Evolutionary conservation across 2,329 filamentous ascomycete genomes (phyloP).

Genomic region (Aspergillus phoenicis): DNA sequence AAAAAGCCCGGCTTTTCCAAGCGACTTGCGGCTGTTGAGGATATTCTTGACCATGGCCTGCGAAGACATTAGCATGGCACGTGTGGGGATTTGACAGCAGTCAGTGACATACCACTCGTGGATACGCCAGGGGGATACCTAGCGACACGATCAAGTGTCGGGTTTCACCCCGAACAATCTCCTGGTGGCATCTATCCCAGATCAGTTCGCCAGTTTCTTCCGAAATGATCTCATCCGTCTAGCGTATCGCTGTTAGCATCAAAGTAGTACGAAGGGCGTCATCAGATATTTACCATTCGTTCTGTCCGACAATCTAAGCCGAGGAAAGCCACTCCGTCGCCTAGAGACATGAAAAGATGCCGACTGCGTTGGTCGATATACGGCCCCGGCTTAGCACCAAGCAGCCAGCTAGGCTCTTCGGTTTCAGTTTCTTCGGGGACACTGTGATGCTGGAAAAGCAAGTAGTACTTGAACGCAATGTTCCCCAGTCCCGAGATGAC

Average conservation of each 20-base stretch:
- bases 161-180: conserved; percentile 80
- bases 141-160: conserved; percentile 88
- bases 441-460: conserved; percentile 97
- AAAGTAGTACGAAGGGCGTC: neutral
- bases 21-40: conserved; percentile 82
- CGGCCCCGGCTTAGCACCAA: conserved; percentile 77
- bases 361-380: conserved; percentile 87
- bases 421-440: conserved; percentile 76
- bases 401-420: conserved; percentile 87
- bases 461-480: conserved; percentile 96
- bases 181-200: conserved; percentile 80
- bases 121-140: conserved; percentile 81
- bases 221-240: conserved; percentile 74
- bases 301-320: conserved; percentile 92
- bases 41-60: conserved; percentile 68
- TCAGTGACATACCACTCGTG: conserved; percentile 64
- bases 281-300: conserved; percentile 58
- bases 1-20: conserved; percentile 79
- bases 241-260: conserved; percentile 25
- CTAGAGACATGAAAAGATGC: conserved; percentile 82
- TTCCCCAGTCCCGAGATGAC: conserved; percentile 88
- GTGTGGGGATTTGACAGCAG: conserved; percentile 34
- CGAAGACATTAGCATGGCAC: conserved; percentile 33
- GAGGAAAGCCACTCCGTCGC: conserved; percentile 75
- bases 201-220: conserved; percentile 83